Base-by-base conservation (phyloP, 257 asterid genomes). In the Capsicum rhomboideum region DNA sequence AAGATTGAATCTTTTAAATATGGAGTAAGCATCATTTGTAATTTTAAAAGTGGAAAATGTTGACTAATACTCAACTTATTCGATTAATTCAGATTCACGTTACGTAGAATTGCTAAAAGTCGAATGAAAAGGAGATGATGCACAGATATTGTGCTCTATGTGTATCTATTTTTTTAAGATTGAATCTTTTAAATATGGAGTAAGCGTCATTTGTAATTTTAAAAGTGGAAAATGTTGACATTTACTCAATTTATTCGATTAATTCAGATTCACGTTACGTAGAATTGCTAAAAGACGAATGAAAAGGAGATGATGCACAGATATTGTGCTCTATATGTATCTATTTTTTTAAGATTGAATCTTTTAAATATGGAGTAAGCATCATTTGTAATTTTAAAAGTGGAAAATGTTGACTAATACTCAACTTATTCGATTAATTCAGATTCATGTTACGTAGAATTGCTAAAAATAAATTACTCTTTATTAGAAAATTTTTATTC, bases 361-460 rank as follows among this genome's bases (percentile, higher is more conserved):
- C 4, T 2, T 31, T 31, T 4, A 31, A 31, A 31, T 18, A 17
- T 68, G 2, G 37, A 68, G 74, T 16, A 16, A 68, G 78, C 53
- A 68, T 40, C 18, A 69, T 20, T 10, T 40, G 54, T 40, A 10
- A 37, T 40, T 69, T 69, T 40, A 18, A 18, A 40, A 69, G 78
- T 69, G 54, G 4, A 37, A 69, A 14, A 14, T 16, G 44, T 16
- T 66, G 74, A 66, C 74, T 66, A 66, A 7, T 66, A 6, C 69
- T 1, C 20, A 2, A 58, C 0, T 18, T 5, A 4, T 5, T 69
- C 1, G 2, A 67, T 67, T 67, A 68, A 40, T 40, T 0, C 6
- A 0, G 9, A 40, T 71, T 71, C 0, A 0, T 6, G 10, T 2
- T 4, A 40, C 9, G 0, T 37, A 69, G 0, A 3, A 20, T 40